Evolutionary conservation across 2,329 filamentous ascomycete species (phyloP).

Genomic region (Aspergillus tamarii): DNA sequence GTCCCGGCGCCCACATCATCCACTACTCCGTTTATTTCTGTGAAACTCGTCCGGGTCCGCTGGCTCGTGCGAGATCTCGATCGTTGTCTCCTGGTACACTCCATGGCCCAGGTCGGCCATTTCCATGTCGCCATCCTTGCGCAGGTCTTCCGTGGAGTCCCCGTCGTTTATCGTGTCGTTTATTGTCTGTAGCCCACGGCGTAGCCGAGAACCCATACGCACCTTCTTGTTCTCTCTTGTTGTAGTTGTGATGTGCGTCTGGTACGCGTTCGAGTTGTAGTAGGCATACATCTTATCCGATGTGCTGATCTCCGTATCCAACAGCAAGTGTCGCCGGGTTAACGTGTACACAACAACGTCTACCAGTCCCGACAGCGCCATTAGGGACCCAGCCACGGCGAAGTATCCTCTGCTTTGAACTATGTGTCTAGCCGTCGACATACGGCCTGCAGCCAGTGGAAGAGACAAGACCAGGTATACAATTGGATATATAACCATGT

Average conservation of each 20-base stretch:
- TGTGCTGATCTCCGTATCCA: slow-evolving; percentile 48
- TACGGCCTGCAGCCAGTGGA: slow-evolving; percentile 57
- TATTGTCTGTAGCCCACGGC: slow-evolving; percentile 25
- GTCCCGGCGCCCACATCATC: slow-evolving; percentile 4
- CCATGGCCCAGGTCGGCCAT: slow-evolving; percentile 34
- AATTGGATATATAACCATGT: slow-evolving; percentile 51
- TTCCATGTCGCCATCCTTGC: slow-evolving; percentile 33
- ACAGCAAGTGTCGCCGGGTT: slow-evolving; percentile 58
- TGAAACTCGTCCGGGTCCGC: slow-evolving; percentile 24
- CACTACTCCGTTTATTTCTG: not conserved
- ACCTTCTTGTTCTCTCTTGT: slow-evolving; percentile 19
- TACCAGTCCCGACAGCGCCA: slow-evolving; percentile 60
- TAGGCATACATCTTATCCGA: slow-evolving; percentile 32
- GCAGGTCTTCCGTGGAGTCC: slow-evolving; percentile 48
- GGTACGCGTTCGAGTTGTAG: slow-evolving; percentile 31
- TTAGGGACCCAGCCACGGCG: slow-evolving; percentile 56
- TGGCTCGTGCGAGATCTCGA: slow-evolving; percentile 44
- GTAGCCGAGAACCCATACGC: slow-evolving; percentile 23
- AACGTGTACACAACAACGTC: slow-evolving; percentile 62
- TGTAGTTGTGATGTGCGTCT: slow-evolving; percentile 31
- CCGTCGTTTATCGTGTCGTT: slow-evolving; percentile 33
- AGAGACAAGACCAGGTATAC: slow-evolving; percentile 65
- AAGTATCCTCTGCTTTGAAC: slow-evolving; percentile 47
- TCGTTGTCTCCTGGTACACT: slow-evolving; percentile 48
- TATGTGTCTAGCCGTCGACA: slow-evolving; percentile 40